Conservation (phyloP, 345 rosid species). For the Camelina neglecta region DNA sequence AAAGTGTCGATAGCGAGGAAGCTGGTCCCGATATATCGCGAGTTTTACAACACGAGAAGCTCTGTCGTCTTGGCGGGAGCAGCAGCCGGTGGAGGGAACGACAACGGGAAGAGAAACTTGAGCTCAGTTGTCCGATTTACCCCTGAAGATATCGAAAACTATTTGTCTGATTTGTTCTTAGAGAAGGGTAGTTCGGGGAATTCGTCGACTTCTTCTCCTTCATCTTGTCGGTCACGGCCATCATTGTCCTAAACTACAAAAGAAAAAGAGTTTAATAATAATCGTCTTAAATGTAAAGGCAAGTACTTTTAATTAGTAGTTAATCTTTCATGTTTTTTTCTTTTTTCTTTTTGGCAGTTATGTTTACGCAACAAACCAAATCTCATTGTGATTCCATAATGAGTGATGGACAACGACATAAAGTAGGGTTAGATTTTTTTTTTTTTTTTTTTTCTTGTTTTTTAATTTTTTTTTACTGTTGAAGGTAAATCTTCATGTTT, state of each 20-base stretch:
- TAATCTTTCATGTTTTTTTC: neutral
- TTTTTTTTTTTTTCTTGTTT: neutral
- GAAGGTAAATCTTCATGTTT: slow-evolving; percentile 6
- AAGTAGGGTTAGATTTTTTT: neutral
- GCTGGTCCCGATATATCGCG: slow-evolving; percentile 53
- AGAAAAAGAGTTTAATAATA: neutral
- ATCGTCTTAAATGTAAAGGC: slow-evolving; percentile 32
- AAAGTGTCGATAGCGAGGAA: slow-evolving; percentile 55
- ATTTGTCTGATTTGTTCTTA: slow-evolving; percentile 52
- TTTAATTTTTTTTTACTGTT: neutral
- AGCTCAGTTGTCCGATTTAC: slow-evolving; percentile 53
- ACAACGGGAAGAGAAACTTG: slow-evolving; percentile 21
- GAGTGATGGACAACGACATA: slow-evolving; percentile 21
- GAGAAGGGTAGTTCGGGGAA: slow-evolving; percentile 24
- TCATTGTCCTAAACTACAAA: neutral
- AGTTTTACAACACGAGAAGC: slow-evolving; percentile 54
- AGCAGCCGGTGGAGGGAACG: neutral
- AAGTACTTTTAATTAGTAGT: slow-evolving; percentile 23
- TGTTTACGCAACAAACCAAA: neutral
- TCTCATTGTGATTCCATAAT: neutral
- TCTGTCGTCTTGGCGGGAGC: slow-evolving; percentile 36
- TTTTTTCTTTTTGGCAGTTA: neutral
- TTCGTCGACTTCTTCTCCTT: slow-evolving; percentile 18
- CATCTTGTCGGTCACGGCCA: slow-evolving; percentile 31
- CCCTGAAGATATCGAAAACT: slow-evolving; percentile 72